Conservation (phyloP, 202 grass and related monocot genomes). For the Zizania palustris region DNA sequence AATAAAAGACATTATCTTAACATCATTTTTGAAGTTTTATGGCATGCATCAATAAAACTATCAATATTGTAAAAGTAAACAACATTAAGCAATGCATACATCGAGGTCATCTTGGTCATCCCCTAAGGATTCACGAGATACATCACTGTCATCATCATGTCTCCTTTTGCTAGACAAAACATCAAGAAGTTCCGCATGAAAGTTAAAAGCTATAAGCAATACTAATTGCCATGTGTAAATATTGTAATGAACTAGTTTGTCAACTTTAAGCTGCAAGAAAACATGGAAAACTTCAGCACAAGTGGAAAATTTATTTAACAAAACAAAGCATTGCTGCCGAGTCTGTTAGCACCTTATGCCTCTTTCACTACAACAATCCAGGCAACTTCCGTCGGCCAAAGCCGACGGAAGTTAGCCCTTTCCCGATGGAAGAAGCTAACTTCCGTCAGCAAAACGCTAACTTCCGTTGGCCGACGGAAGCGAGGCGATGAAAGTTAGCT, state of each 20-base stretch:
- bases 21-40: not conserved
- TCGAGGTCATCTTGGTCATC: conserved; percentile 64
- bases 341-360: conserved; percentile 68
- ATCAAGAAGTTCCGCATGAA: conserved; percentile 69
- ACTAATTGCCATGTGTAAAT: not conserved
- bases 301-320: not conserved
- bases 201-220: not conserved
- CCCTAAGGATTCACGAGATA: conserved; percentile 58
- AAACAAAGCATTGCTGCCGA: not conserved
- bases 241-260: conserved; percentile 48
- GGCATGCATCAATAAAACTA: not conserved
- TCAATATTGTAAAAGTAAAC: not conserved
- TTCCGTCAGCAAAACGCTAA: no score
- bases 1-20: not conserved
- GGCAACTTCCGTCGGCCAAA: conserved; percentile 80
- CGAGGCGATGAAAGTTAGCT: no score
- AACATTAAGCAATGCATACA: conserved; percentile 44
- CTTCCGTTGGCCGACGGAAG: no score
- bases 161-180: conserved; percentile 85
- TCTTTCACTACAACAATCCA: conserved; percentile 70
- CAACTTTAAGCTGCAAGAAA: conserved; percentile 82
- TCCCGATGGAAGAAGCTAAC: no score
- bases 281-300: conserved; percentile 26
- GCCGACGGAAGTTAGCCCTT: no score
- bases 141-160: conserved; percentile 54